These are phyloP conservation scores for Exophiala xenobiotica DNA, from an alignment of 2,329 filamentous ascomycete genomes.

Conservation along the genomic window DNA sequence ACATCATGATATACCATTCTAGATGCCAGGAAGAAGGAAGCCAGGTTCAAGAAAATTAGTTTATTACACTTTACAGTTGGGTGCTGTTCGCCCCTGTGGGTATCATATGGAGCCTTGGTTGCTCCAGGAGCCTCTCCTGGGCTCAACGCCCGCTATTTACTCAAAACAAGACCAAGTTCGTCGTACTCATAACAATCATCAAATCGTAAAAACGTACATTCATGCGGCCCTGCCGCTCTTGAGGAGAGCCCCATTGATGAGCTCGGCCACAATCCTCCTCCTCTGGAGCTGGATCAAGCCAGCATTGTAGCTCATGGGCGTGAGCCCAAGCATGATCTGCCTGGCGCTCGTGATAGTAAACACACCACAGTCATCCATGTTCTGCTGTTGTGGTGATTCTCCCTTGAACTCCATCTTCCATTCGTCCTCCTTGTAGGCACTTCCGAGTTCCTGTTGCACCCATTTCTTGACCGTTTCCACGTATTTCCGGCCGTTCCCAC, in stretches of 20 bases:
- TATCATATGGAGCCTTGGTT: too few species aligned
- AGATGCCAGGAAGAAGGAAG: too few species aligned
- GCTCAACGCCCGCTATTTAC: too few species aligned
- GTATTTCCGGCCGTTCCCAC: constrained; percentile 35
- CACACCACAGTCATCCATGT: constrained; percentile 51
- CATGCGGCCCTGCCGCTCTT: constrained; percentile 24
- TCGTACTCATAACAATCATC: constrained; percentile 3
- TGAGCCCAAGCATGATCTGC: constrained; percentile 44
- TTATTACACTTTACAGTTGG: too few species aligned
- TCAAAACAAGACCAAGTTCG: background rate
- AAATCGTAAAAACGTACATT: too few species aligned
- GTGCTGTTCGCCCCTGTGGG: too few species aligned
- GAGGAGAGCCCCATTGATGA: constrained; percentile 42
- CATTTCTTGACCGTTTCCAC: constrained; percentile 41
- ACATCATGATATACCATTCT: too few species aligned
- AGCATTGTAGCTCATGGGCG: constrained; percentile 43
- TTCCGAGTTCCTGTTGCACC: constrained; percentile 44
- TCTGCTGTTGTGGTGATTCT: constrained; percentile 46
- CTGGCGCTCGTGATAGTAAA: constrained; percentile 51
- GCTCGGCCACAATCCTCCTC: constrained; percentile 48
- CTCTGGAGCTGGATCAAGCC: constrained; percentile 43
- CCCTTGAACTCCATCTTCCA: constrained; percentile 38
- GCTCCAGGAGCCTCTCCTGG: too few species aligned
- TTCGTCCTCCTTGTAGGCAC: constrained; percentile 42
- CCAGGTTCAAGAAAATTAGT: too few species aligned